phyloP scores from a whole-genome alignment of 306 rosid genomes.

The Sechiopsis laciniata region DNA sequence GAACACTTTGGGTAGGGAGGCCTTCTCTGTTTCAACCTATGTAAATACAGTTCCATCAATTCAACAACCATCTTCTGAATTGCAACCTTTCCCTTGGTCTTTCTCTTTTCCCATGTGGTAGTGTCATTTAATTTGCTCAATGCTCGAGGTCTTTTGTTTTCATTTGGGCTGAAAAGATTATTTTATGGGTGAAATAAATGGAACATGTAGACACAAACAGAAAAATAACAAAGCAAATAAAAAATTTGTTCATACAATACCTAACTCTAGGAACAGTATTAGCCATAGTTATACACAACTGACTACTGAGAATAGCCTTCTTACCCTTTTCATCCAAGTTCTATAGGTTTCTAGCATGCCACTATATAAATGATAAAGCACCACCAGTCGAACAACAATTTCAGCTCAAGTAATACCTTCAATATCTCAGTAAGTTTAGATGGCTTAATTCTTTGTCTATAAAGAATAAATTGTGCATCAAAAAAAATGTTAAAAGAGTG shows the following conservation, averaged over 20 bases:
- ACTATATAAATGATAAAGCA: background rate
- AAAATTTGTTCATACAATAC: background rate
- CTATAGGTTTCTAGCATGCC: background rate
- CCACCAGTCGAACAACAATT: background rate
- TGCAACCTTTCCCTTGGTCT: constrained; percentile 78
- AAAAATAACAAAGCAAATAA: constrained; percentile 7
- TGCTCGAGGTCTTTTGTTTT: constrained; percentile 61
- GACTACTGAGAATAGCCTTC: background rate
- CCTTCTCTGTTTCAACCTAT: constrained; percentile 81
- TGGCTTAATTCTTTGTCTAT: background rate
- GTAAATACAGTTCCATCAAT: constrained; percentile 89
- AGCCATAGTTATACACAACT: background rate
- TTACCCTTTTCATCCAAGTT: background rate
- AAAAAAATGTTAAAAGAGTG: background rate
- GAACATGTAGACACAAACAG: background rate
- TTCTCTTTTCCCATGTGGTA: constrained; percentile 70
- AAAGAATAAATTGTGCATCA: background rate
- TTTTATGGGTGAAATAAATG: constrained; percentile 10
- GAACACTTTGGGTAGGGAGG: constrained; percentile 56
- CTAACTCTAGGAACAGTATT: background rate
- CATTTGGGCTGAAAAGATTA: constrained; percentile 66
- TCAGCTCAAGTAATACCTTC: background rate
- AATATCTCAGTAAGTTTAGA: background rate
- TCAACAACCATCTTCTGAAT: constrained; percentile 98
- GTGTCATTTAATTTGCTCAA: constrained; percentile 82